These are phyloP conservation scores for Debaryomyces psychrophilus DNA, from an alignment of 1,139 yeast species.

Conservation along the genomic window DNA sequence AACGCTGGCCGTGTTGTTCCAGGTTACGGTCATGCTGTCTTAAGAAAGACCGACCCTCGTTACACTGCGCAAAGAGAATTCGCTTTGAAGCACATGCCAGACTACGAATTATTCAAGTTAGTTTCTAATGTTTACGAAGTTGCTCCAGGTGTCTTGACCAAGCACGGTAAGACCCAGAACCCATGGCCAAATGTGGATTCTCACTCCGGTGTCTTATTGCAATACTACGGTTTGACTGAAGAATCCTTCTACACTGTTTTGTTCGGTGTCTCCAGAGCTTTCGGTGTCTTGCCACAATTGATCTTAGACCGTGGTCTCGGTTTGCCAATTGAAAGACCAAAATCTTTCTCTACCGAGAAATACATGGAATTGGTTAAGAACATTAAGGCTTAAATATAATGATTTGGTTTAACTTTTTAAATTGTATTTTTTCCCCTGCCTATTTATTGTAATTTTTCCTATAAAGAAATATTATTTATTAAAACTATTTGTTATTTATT, in stretches of 20 bases:
- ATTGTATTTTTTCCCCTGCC: constrained; percentile 13
- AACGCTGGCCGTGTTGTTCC: constrained; percentile 95
- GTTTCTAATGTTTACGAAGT: constrained; percentile 91
- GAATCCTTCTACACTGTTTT: constrained; percentile 96
- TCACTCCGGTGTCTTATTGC: constrained; percentile 94
- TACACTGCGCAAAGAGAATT: constrained; percentile 97
- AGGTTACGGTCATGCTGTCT: constrained; percentile 97
- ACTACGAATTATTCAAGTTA: constrained; percentile 87
- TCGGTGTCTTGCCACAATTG: constrained; percentile 96
- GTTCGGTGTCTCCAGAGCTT: constrained; percentile 97
- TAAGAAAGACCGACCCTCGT: constrained; percentile 97
- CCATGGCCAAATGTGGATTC: constrained; percentile 99
- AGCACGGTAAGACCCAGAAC: constrained; percentile 98
- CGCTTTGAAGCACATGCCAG: constrained; percentile 96
- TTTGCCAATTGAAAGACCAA: constrained; percentile 96
- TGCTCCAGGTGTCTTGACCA: constrained; percentile 92
- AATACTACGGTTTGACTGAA: constrained; percentile 95
- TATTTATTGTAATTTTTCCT: constrained; percentile 16
- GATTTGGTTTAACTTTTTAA: neutral
- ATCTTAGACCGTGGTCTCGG: constrained; percentile 96
- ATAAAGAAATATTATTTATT: constrained; percentile 8
- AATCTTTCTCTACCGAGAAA: constrained; percentile 82
- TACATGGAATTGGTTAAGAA: constrained; percentile 63
- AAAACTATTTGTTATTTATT: constrained; percentile 13
- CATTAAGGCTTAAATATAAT: constrained; percentile 32